Base-by-base conservation (phyloP, 2,329 filamentous ascomycete genomes). In the Leptodontidium sp. region DNA sequence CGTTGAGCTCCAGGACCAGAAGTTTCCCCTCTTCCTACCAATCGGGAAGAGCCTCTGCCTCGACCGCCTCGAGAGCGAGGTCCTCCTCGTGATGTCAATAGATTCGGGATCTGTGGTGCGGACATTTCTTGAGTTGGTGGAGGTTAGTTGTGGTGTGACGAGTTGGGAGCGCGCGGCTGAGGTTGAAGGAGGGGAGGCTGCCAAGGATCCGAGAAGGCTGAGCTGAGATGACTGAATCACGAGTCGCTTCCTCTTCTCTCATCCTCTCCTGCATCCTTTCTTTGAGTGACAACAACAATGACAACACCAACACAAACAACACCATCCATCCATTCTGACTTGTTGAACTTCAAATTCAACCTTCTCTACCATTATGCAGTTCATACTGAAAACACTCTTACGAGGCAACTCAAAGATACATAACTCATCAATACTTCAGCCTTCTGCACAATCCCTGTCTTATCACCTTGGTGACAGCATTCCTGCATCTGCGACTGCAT, bases 71-170 rank as follows among this genome's bases (percentile, higher is more conserved):
- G 66, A 24, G 68, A 69, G 26, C 84, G 83, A 65, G 84, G 79
- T 6, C 73, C 77, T 74, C 84, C 77, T 78, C 86, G 78, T 81
- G 84, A 84, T 77, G 77, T 92, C 78, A 82, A 88, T 43, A 97
- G 86, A 76, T 97, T 95, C 2, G 94, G 93, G 57, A 97, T 97
- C 29, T 90, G 87, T 50, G 89, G 83, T 38, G 90, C 87, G 58
- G 91, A 87, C 91, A 94, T 94, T 68, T 49, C 29, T 2, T 49
- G 59, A 59, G 17, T 8, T 32, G 49, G 14, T 7, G 38, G 38
- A 11, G 45, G 29, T 4, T 6, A 26, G 32, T 11, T 32, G 61
- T 4, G 47, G n/a, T 50, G 14, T 9, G 21, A 45, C 4, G 55
- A 53, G 43, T 21, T n/a, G 17, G 43, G 24, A 63, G 2, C 6